Evolutionary conservation across 2,329 filamentous ascomycete genomes (phyloP).

Genomic region (Pseudogymnoascus sp.): DNA sequence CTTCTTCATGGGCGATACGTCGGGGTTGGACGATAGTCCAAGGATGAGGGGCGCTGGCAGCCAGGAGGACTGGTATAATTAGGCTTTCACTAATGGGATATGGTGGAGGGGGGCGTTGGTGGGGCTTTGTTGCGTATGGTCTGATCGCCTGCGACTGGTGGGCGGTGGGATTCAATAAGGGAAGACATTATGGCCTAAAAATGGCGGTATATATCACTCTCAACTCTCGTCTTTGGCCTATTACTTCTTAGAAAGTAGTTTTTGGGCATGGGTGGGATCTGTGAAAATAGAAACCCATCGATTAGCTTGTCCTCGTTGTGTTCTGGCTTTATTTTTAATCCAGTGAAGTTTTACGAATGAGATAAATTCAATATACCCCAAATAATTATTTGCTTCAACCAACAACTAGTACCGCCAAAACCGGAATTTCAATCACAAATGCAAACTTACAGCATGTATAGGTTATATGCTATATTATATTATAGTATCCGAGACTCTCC

Average conservation of each 20-base stretch:
- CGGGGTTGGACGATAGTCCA: slow-evolving; percentile 1
- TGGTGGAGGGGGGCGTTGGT: background rate
- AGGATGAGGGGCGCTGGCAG: background rate
- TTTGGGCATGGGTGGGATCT: background rate
- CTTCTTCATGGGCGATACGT: background rate
- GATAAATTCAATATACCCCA: background rate
- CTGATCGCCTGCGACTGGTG: background rate
- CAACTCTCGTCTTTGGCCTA: slow-evolving; percentile 6
- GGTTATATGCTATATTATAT: background rate
- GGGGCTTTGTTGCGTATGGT: background rate
- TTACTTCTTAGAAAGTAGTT: slow-evolving; percentile 1
- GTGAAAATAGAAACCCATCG: background rate
- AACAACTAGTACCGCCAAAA: background rate
- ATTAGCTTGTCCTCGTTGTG: background rate
- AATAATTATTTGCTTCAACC: background rate
- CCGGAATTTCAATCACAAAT: background rate
- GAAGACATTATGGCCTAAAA: background rate
- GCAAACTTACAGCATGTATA: background rate
- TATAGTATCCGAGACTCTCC: background rate
- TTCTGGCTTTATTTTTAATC: background rate
- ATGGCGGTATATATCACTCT: slow-evolving; percentile 8
- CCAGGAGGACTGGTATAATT: slow-evolving; percentile 8
- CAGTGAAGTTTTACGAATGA: background rate
- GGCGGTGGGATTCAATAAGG: background rate
- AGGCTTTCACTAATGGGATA: background rate